Conservation (phyloP, 129 eudicot genomes). For the Glebionis coronaria region DNA sequence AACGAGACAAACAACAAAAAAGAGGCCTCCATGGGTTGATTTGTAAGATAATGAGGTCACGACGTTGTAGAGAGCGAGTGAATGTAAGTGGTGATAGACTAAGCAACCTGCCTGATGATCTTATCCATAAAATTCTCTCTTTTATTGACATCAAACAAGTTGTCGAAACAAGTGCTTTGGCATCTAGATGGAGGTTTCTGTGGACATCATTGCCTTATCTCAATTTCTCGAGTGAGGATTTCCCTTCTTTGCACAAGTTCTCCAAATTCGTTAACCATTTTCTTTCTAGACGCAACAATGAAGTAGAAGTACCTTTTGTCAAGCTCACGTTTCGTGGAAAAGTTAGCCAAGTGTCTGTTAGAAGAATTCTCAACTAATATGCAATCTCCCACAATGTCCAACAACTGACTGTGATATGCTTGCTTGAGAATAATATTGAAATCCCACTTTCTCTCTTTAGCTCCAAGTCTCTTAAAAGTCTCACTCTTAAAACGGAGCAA, state of each 20-base stretch:
- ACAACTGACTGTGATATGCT: not conserved
- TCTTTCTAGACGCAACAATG: slow-evolving; percentile 4
- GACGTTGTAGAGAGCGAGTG: not conserved
- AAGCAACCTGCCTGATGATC: not conserved
- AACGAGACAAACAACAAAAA: no score
- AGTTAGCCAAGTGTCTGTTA: not conserved
- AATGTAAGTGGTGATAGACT: not conserved
- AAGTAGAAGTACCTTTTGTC: not conserved
- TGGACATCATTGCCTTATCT: slow-evolving; percentile 6
- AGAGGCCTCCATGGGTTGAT: no score
- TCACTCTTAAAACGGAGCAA: not conserved
- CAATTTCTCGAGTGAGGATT: not conserved
- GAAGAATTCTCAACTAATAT: not conserved
- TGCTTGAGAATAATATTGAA: not conserved
- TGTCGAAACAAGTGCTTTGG: not conserved
- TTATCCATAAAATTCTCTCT: not conserved
- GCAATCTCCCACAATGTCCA: not conserved
- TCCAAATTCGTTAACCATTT: not conserved
- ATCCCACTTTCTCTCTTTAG: not conserved
- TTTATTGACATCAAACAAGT: not conserved
- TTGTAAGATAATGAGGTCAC: no score
- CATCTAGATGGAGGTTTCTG: not conserved
- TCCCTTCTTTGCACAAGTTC: not conserved
- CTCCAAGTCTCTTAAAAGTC: not conserved
- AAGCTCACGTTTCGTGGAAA: not conserved